Evolutionary conservation across 2,329 filamentous ascomycete species (phyloP).

Genomic region (Arthrobotrys musiformis): DNA sequence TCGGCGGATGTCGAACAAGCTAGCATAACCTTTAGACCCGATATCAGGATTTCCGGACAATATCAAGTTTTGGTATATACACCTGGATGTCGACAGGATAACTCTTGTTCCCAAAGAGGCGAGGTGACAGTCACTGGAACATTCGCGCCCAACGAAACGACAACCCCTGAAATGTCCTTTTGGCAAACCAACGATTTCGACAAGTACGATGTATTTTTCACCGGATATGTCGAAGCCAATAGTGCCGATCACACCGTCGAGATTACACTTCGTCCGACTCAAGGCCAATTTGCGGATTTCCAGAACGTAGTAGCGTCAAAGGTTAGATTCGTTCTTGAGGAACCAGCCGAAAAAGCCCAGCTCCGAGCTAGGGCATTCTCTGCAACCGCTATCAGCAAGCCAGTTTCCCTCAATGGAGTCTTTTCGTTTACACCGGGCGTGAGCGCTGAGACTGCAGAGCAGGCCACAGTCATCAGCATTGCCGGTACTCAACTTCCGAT

Average conservation of each 20-base stretch:
- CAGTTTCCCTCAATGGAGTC: slow-evolving; percentile 77
- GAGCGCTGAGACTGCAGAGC: slow-evolving; percentile 75
- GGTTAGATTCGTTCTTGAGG: slow-evolving; percentile 76
- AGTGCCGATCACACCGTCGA: slow-evolving; percentile 79
- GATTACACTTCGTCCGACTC: slow-evolving; percentile 78
- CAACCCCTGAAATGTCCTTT: slow-evolving; percentile 67
- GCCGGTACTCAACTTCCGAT: slow-evolving; percentile 77
- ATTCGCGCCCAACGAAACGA: slow-evolving; percentile 68
- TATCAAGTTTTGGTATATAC: slow-evolving; percentile 93
- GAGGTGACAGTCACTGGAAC: slow-evolving; percentile 82
- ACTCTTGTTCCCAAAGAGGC: slow-evolving; percentile 79
- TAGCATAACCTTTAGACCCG: slow-evolving; percentile 78
- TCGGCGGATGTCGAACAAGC: slow-evolving; percentile 70
- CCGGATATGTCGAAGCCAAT: slow-evolving; percentile 81
- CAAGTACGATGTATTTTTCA: slow-evolving; percentile 94
- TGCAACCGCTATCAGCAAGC: background rate
- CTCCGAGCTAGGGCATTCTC: background rate
- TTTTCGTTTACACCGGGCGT: slow-evolving; percentile 87
- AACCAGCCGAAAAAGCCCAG: slow-evolving; percentile 65
- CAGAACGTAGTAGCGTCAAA: slow-evolving; percentile 87
- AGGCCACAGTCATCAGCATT: slow-evolving; percentile 74
- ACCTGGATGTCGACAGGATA: slow-evolving; percentile 85
- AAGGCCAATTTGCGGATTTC: slow-evolving; percentile 69
- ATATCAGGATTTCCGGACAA: slow-evolving; percentile 87
- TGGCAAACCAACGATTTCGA: slow-evolving; percentile 95